phyloP scores from a whole-genome alignment of 1,139 yeast species.

The Casaregolazyma lundiana region DNA sequence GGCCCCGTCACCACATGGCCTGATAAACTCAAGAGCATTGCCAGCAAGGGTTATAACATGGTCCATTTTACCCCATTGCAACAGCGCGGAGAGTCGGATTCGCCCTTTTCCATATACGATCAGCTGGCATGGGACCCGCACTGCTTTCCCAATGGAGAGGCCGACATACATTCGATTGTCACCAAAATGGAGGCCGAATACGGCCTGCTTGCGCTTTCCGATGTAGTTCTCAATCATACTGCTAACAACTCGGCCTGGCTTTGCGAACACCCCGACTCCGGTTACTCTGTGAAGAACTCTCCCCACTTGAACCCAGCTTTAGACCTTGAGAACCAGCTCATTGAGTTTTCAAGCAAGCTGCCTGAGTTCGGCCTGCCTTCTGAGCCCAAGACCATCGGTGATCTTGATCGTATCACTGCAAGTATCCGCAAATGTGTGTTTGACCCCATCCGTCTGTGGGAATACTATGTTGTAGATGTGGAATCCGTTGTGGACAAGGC shows the following conservation, averaged over 20 bases:
- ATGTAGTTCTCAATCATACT: constrained; percentile 92
- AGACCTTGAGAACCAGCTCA: constrained; percentile 66
- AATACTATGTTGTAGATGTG: constrained; percentile 69
- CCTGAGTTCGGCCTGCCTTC: constrained; percentile 57
- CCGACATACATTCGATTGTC: constrained; percentile 47
- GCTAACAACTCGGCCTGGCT: constrained; percentile 89
- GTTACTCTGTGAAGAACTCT: constrained; percentile 80
- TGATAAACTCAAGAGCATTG: constrained; percentile 53
- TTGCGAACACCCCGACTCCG: constrained; percentile 80
- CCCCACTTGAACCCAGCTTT: constrained; percentile 85
- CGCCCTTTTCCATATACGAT: constrained; percentile 89
- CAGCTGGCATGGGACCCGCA: constrained; percentile 72
- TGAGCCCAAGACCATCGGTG: constrained; percentile 44
- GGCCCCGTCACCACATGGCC: constrained; percentile 68
- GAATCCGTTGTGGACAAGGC: constrained; percentile 30
- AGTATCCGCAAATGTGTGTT: constrained; percentile 68
- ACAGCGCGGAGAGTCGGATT: constrained; percentile 78
- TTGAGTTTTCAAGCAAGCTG: constrained; percentile 58
- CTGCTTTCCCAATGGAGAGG: constrained; percentile 47
- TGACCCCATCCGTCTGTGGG: constrained; percentile 72
- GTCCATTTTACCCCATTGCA: constrained; percentile 94
- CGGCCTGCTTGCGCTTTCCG: constrained; percentile 73
- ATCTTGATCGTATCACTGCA: constrained; percentile 55
- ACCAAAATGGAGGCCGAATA: constrained; percentile 49
- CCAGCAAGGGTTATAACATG: constrained; percentile 85